Base-by-base conservation (phyloP, 176 grass and related monocot species). In the Avena sativa region DNA sequence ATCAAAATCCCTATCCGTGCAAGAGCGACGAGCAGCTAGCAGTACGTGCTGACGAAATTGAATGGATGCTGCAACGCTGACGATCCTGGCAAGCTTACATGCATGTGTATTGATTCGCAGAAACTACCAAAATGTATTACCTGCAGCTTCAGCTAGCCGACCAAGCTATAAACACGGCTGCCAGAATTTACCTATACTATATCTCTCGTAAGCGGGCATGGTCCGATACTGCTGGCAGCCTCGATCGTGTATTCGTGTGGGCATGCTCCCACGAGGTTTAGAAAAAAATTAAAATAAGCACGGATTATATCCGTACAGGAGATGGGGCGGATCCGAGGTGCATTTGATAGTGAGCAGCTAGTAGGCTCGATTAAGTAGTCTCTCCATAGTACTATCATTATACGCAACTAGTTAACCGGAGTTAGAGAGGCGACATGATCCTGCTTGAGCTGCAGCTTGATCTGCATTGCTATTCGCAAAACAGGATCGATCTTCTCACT, bases 281-380 rank as follows among this genome's bases (percentile, higher is more conserved):
- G 6, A 43, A 43, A 43, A 43, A 43, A 43, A 7, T 43, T 43
- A 43, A 43, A 43, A 43, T 74, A n/a, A 74, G 2, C 20, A 48
- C 43, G 70, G 5, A 25, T 73, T 14, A 74, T 74, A 48, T 49
- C 71, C 71, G 71, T 74, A 49, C 20, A 48, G 2, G 5, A 72
- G 40, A 43, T 0, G 66, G 68, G 70, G 5, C 0, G 44, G 85
- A 91, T 81, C 81, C 75, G n/a, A 87, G 80, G 59, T n/a, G 12
- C 56, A 56, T 79, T 11, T 9, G 11, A 40, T 20, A 83, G 1
- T 3, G 5, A 11, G 46, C 43, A 19, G 2, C 12, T 49, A 3
- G 26, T 49, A 3, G 26, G 23, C 57, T 56, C 23, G 5, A 38
- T 16, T 5, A 58, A 71, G 2, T 46, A 28, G 40, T 43, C 46